Base-by-base conservation (phyloP, 1,139 yeast species). In the Fermentozyma sake region DNA sequence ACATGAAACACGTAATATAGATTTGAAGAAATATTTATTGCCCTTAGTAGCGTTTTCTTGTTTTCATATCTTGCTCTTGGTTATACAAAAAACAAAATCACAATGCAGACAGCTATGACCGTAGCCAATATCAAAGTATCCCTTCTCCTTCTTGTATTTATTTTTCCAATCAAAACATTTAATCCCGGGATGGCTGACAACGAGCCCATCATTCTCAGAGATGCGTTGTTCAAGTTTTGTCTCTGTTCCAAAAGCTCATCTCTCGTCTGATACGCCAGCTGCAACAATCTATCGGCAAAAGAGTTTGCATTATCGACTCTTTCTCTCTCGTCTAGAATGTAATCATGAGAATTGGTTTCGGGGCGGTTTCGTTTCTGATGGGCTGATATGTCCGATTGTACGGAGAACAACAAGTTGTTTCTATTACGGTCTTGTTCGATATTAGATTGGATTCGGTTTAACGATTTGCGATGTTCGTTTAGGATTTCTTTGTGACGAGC, bases 191-290 rank as follows among this genome's bases (percentile, higher is more conserved):
- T 72, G 26, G 71, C 54, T 42, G 73, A 76, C 25, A 87, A 58
- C 1, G 83, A 67, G 23, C 71, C 71, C 37, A 77, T 62, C 37
- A 89, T 62, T 34, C 76, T 67, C 37, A 74, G 68, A 38, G 80
- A 86, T 9, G 94, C 83, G 38, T 66, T 74, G 28, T 68, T 65
- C 29, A 91, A 61, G 9, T 72, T 56, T 23, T 70, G 71, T 32
- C 94, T 67, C 57, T 91, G 98, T 28, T 79, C 67, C 30, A 72
- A 45, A 31, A 91, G 71, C 48, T 84, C 94, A 38, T 91, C 96
- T 37, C 97, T 66, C 0, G 98, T 87, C 41, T 81, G 83, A 55
- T 77, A 81, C 1, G 96, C 98, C 50, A 83, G 93, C 14, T 76
- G 74, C 20, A 91, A 66, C 32, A 91, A 62, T 27, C 83, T 61